Conservation (phyloP, 106 monocot species). For the Dioscorea dumetorum region DNA sequence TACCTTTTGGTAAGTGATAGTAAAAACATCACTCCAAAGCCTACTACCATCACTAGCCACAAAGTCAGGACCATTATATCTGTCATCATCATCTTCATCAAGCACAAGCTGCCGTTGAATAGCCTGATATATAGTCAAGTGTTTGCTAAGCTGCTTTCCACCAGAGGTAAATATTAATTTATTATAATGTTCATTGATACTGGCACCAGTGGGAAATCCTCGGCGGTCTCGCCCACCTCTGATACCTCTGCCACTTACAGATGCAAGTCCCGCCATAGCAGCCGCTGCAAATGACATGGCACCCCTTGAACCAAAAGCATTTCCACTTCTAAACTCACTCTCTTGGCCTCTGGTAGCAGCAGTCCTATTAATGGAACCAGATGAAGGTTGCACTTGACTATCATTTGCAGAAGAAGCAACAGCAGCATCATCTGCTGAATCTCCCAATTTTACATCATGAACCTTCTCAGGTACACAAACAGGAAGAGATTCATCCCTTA, state of each 20-base stretch:
- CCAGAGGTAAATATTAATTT: constrained; percentile 78
- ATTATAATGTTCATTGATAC: constrained; percentile 52
- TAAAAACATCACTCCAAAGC: constrained; percentile 87
- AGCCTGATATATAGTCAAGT: constrained; percentile 94
- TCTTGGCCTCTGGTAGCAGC: constrained; percentile 27
- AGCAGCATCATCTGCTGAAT: constrained; percentile 56
- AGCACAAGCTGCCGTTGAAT: constrained; percentile 75
- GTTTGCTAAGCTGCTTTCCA: constrained; percentile 77
- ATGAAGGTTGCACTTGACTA: constrained; percentile 47
- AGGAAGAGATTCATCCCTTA: constrained; percentile 82
- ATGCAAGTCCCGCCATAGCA: constrained; percentile 91
- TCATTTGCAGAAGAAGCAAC: constrained; percentile 47
- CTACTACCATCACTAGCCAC: constrained; percentile 63
- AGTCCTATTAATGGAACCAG: constrained; percentile 50
- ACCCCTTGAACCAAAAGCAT: constrained; percentile 70
- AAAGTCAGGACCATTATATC: constrained; percentile 44
- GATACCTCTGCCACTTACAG: constrained; percentile 71
- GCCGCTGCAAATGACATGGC: constrained; percentile 99
- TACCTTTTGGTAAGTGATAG: constrained; percentile 87
- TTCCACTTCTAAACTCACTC: constrained; percentile 48
- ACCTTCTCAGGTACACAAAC: constrained; percentile 67
- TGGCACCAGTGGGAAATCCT: constrained; percentile 24
- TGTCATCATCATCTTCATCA: constrained; percentile 78
- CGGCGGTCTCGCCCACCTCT: constrained; percentile 70
- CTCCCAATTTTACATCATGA: constrained; percentile 94